phyloP scores from a whole-genome alignment of 2,329 filamentous ascomycete species.

The Fusarium burgessii region DNA sequence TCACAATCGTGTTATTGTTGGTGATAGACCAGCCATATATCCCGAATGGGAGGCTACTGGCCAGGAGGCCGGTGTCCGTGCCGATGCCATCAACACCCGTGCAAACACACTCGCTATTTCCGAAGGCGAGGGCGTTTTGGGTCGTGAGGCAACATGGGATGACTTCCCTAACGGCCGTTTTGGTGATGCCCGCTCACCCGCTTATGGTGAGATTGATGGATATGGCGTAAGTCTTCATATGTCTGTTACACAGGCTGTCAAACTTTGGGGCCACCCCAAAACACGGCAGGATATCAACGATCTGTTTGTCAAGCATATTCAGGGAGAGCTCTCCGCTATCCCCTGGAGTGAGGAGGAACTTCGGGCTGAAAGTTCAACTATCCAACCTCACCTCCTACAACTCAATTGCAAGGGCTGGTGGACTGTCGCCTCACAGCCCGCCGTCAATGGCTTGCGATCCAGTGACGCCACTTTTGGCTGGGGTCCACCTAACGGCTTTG shows the following conservation, averaged over 20 bases:
- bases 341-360: conserved; percentile 95
- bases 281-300: conserved; percentile 77
- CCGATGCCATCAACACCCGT: conserved; percentile 78
- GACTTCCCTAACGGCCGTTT: conserved; percentile 97
- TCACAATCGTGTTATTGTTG: conserved; percentile 88
- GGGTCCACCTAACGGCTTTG: conserved; percentile 92
- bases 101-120: conserved; percentile 92
- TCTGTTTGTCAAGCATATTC: conserved; percentile 84
- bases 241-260: conserved; percentile 83
- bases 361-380: conserved; percentile 84
- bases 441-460: conserved; percentile 86
- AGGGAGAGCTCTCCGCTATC: conserved; percentile 81
- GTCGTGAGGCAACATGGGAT: conserved; percentile 97
- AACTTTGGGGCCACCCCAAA: conserved; percentile 85
- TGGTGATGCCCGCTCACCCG: conserved; percentile 91
- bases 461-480: conserved; percentile 87
- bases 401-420: conserved; percentile 91
- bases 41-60: conserved; percentile 79
- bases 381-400: conserved; percentile 78
- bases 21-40: conserved; percentile 68
- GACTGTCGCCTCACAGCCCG: conserved; percentile 95
- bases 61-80: conserved; percentile 80
- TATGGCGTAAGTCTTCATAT: conserved; percentile 97
- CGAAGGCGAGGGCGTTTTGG: conserved; percentile 89
- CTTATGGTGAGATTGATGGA: conserved; percentile 97